Conservation (phyloP, 495 filamentous ascomycete species). For the Cladorrhinum samala region DNA sequence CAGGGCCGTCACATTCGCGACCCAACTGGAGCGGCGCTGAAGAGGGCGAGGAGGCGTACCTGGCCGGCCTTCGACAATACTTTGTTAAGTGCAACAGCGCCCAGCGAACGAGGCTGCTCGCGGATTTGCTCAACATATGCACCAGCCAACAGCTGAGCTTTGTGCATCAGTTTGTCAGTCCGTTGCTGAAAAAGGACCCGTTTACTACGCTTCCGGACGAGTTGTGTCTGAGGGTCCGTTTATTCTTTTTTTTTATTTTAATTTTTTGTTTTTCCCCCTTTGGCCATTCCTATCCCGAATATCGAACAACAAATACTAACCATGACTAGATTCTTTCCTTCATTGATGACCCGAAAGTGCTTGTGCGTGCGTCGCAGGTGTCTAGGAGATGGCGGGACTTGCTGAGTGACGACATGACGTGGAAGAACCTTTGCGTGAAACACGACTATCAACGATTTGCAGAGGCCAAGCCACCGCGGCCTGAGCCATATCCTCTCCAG, state of each 20-base stretch:
- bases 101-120: constrained; percentile 59
- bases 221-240: constrained; percentile 69
- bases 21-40: constrained; percentile 48
- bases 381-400: constrained; percentile 89
- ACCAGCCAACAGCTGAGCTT: constrained; percentile 93
- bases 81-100: constrained; percentile 45
- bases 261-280: too few relatives aligned
- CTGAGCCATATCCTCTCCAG: constrained; percentile 22
- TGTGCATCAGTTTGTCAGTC: constrained; percentile 86
- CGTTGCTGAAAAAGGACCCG: constrained; percentile 89
- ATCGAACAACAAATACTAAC: not conserved
- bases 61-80: constrained; percentile 43
- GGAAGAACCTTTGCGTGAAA: constrained; percentile 93
- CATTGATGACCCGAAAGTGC: constrained; percentile 88
- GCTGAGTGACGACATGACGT: constrained; percentile 91
- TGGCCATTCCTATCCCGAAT: too few relatives aligned
- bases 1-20: constrained; percentile 46
- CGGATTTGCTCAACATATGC: constrained; percentile 82
- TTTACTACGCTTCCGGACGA: constrained; percentile 87
- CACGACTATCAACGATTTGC: constrained; percentile 71
- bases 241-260: not conserved
- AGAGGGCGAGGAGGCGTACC: constrained; percentile 47
- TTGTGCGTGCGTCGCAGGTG: constrained; percentile 88
- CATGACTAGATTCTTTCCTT: constrained; percentile 71
- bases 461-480: constrained; percentile 31